These are phyloP conservation scores for Xerocomus minutiporus DNA, from an alignment of 1,284 basidiomycete species.

Conservation along the genomic window DNA sequence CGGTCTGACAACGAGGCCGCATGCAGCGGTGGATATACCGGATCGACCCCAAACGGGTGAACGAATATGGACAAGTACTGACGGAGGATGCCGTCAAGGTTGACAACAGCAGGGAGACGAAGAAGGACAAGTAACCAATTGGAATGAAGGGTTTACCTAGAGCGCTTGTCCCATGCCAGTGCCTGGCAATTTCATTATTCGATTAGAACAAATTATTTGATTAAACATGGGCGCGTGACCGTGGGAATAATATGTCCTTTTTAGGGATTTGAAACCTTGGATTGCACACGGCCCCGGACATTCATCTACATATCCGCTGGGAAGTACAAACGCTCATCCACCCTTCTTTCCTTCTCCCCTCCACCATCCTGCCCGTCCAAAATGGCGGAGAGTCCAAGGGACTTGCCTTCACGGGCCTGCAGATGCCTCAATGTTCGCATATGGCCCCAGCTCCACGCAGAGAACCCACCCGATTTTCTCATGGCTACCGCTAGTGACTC, in stretches of 20 bases:
- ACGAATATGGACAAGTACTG: slow-evolving; percentile 91
- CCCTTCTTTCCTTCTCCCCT: slow-evolving; percentile 20
- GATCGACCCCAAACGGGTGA: slow-evolving; percentile 87
- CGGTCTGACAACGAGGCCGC: slow-evolving; percentile 12
- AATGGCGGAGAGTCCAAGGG: slow-evolving; percentile 25
- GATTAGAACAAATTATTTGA: neutral
- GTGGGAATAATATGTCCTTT: slow-evolving; percentile 26
- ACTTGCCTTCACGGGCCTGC: slow-evolving; percentile 41
- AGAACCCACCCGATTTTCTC: slow-evolving; percentile 33
- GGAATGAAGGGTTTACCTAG: neutral
- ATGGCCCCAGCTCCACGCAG: slow-evolving; percentile 26
- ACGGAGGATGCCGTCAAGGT: slow-evolving; percentile 45
- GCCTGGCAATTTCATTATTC: slow-evolving; percentile 2
- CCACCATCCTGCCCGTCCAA: slow-evolving; percentile 18
- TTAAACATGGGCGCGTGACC: slow-evolving; percentile 17
- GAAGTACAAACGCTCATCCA: slow-evolving; percentile 13
- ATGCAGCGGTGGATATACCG: slow-evolving; percentile 90
- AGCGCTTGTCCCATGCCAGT: neutral
- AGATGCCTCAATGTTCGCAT: slow-evolving; percentile 70
- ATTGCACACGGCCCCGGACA: slow-evolving; percentile 30
- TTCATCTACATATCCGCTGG: slow-evolving; percentile 32
- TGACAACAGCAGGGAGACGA: slow-evolving; percentile 40
- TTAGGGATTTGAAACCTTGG: slow-evolving; percentile 25
- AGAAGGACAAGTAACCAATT: slow-evolving; percentile 47
- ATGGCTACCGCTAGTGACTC: slow-evolving; percentile 33